Conservation (phyloP, 257 asterid species). For the Solanum chaucha region DNA sequence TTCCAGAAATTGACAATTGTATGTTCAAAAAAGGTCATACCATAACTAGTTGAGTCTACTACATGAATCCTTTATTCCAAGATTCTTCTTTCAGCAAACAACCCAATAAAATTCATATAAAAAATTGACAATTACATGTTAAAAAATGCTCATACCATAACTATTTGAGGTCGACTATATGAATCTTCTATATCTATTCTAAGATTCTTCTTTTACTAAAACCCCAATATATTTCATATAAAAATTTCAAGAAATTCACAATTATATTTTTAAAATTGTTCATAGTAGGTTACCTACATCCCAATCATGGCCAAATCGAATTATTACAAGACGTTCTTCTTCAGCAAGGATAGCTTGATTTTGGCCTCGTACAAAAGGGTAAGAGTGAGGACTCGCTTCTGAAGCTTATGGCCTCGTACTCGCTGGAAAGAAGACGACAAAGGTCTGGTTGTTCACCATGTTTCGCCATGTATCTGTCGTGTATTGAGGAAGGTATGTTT, state of each 20-base stretch:
- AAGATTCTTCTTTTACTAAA: not conserved
- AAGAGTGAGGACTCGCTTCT: too few relatives aligned
- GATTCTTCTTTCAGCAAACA: not conserved
- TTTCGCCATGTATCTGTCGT: too few relatives aligned
- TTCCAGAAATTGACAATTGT: not conserved
- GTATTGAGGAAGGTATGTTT: too few relatives aligned
- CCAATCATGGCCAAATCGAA: conserved; percentile 95
- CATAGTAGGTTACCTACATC: conserved; percentile 59
- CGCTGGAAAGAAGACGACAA: too few relatives aligned
- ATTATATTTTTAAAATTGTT: not conserved
- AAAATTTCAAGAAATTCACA: not conserved
- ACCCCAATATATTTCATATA: too few relatives aligned
- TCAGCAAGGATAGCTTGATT: conserved; percentile 85
- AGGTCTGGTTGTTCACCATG: too few relatives aligned
- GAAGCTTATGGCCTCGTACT: too few relatives aligned
- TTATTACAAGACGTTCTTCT: conserved; percentile 89
- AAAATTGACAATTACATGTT: not conserved
- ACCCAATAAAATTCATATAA: not conserved
- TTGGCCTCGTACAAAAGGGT: too few relatives aligned
- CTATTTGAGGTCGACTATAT: not conserved
- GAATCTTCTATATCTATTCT: not conserved
- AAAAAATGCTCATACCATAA: not conserved
- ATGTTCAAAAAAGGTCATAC: too few relatives aligned
- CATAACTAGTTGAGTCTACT: not conserved
- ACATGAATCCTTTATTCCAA: not conserved